Evolutionary conservation across 1,284 basidiomycete species (phyloP), one percentile per base, ranked within the genome.

Genomic region (Apiotrichum sp.): DNA sequence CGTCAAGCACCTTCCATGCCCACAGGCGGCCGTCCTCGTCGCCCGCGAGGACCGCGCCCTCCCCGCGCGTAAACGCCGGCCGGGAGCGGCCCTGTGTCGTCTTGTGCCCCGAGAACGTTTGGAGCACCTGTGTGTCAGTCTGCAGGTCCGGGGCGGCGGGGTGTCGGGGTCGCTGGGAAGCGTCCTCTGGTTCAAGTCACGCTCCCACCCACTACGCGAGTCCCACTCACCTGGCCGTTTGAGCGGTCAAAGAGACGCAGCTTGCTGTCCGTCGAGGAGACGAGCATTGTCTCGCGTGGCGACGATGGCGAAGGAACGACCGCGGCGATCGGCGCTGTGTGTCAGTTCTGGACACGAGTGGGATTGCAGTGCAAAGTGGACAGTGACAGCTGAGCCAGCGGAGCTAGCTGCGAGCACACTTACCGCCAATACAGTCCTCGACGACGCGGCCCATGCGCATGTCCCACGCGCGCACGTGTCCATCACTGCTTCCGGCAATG

Each of bases 1-100:
- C 86, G 71, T 91, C 87, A 33, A 96, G 81, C 53, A 97, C 78
- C 68, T 95, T 91, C 93, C 95, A 99, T 40, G 83, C 84, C 86
- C 89, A 93, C 5, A 98, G 78, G 56, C 77, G 77, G 0, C 96
- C 96, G 4, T 86, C 81, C 72, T 97, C 93, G 70, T 98, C 96
- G 4, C 95, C 95, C 43, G 84, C 86, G 2, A 97, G 70, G 3
- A 98, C 85, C 14, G 77, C 83, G 1, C 86, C 86, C 73, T 98
- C 95, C 1, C 81, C 86, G 61, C 86, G 82, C 6, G 87, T 86
- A 66, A 98, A 90, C 57, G 84, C 85, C n/a, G 87, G 85, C 22
- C 86, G 85, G 66, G 85, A 88, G 16, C 90, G 83, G 71, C 93
- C 93, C 9, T 73, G 70, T 7, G 63, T 55, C 3, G 62, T 61